Percentiles rank a stretch among this genome's conserved stretches.
Evolutionary conservation across 805 yeast species (phyloP).

Genomic region (Cyberlindnera mississippiensis): DNA sequence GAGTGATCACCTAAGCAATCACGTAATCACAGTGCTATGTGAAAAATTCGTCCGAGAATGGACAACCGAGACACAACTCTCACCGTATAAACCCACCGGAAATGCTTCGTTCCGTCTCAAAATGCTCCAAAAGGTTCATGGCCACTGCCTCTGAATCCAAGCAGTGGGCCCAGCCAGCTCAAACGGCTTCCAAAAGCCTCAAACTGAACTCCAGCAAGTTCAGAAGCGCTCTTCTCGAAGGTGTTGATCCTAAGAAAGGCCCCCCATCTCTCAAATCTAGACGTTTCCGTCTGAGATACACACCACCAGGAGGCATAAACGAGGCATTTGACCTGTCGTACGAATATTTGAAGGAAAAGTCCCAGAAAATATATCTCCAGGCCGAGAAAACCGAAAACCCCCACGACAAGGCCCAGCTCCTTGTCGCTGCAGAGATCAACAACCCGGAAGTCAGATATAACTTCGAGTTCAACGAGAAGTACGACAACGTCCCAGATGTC

Average conservation of each 20-base stretch:
- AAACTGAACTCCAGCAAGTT: slow-evolving; percentile 16
- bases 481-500: slow-evolving; percentile 36
- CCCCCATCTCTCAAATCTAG: slow-evolving; percentile 49
- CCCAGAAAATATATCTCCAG: slow-evolving; percentile 40
- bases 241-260: slow-evolving; percentile 35
- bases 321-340: slow-evolving; percentile 72
- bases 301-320: slow-evolving; percentile 64
- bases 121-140: slow-evolving; percentile 8
- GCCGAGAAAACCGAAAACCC: slow-evolving; percentile 18
- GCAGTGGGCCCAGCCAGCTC: slow-evolving; percentile 11
- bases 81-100: too few species aligned
- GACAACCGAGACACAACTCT: too few species aligned
- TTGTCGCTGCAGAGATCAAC: slow-evolving; percentile 59
- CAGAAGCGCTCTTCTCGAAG: slow-evolving; percentile 32
- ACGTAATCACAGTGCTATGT: not conserved
- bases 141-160: slow-evolving; percentile 10
- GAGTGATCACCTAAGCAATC: too few species aligned
- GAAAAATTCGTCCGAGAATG: slow-evolving; percentile 15
- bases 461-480: slow-evolving; percentile 40
- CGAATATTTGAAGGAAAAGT: slow-evolving; percentile 46
- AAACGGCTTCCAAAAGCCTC: slow-evolving; percentile 18
- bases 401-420: slow-evolving; percentile 31
- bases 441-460: slow-evolving; percentile 87
- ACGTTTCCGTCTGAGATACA: slow-evolving; percentile 47
- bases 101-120: slow-evolving; percentile 17